Percentiles rank a stretch among this genome's conserved stretches.
phyloP scores from a whole-genome alignment of 2,329 filamentous ascomycete genomes.

The Meredithiella fracta region DNA sequence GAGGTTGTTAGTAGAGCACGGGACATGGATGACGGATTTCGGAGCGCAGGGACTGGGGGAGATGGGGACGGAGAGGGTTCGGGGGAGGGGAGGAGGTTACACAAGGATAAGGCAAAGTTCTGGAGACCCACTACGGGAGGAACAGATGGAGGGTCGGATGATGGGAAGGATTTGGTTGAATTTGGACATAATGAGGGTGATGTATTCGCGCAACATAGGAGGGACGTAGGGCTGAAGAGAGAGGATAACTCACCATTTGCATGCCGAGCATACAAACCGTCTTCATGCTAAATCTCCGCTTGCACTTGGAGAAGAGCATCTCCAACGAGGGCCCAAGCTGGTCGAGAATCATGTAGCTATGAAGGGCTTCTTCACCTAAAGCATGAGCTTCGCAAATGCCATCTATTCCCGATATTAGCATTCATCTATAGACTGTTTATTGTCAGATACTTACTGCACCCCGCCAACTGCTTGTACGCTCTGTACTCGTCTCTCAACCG shows the following conservation, averaged over 20 bases:
- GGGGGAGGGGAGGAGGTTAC: neutral
- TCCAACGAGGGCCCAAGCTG: constrained; percentile 11
- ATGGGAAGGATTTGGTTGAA: neutral
- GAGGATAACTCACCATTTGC: constrained; percentile 10
- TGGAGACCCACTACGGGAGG: neutral
- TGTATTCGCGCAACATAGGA: neutral
- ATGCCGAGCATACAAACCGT: constrained; percentile 10
- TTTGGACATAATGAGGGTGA: neutral
- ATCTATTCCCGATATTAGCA: neutral
- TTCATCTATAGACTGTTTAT: neutral
- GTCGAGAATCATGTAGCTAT: constrained; percentile 12
- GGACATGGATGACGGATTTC: neutral
- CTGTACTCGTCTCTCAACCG: constrained; percentile 13
- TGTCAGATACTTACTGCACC: constrained; percentile 8
- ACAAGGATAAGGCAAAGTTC: neutral
- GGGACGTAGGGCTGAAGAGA: neutral
- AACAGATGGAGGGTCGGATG: neutral
- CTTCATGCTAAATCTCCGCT: constrained; percentile 10
- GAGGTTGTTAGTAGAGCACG: neutral
- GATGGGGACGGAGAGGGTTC: neutral
- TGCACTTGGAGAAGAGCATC: constrained; percentile 12
- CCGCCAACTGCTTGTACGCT: constrained; percentile 8
- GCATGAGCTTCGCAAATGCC: constrained; percentile 7
- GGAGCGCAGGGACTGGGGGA: neutral
- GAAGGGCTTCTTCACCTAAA: constrained; percentile 10